Percentiles rank a stretch among this genome's conserved stretches.
phyloP scores from a whole-genome alignment of 1,284 basidiomycete genomes.

The Schizopora paradoxa region DNA sequence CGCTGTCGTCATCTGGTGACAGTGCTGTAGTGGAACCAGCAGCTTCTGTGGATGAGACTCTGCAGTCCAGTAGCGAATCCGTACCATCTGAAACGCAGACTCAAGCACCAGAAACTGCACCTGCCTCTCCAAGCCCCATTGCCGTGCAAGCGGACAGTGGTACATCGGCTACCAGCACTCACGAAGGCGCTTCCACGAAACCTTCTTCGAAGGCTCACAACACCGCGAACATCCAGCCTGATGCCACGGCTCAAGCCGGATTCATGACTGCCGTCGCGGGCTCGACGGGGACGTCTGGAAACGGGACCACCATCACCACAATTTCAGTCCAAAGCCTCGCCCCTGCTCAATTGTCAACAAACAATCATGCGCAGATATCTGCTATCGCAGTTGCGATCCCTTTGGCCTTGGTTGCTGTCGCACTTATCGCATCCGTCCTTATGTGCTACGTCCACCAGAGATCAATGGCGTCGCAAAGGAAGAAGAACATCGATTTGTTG shows the following conservation, averaged over 20 bases:
- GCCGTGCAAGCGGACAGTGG: too few relatives aligned
- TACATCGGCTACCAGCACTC: background rate
- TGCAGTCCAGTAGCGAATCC: too few relatives aligned
- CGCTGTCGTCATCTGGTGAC: background rate
- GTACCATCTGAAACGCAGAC: too few relatives aligned
- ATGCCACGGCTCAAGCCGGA: background rate
- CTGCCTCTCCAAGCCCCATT: background rate
- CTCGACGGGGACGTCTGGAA: background rate
- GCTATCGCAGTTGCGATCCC: conserved; percentile 41
- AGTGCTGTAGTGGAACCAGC: background rate
- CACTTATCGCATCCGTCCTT: conserved; percentile 30
- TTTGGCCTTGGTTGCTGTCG: conserved; percentile 36
- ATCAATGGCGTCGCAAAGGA: conserved; percentile 11
- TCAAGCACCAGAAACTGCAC: background rate
- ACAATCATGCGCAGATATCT: conserved; percentile 28
- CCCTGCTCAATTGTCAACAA: conserved; percentile 20
- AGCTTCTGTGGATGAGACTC: background rate
- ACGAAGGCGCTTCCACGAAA: too few relatives aligned
- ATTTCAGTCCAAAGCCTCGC: conserved; percentile 11
- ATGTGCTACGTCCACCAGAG: conserved; percentile 14
- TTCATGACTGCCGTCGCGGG: background rate
- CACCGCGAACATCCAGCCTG: conserved; percentile 5
- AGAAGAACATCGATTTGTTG: conserved; percentile 9
- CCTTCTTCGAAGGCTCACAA: background rate
- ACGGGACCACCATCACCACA: background rate